A percentile compares a stretch with the other conserved stretches of the same genome.
phyloP scores from a whole-genome alignment of 768 basidiomycete species.

The Trametes meyenii region DNA sequence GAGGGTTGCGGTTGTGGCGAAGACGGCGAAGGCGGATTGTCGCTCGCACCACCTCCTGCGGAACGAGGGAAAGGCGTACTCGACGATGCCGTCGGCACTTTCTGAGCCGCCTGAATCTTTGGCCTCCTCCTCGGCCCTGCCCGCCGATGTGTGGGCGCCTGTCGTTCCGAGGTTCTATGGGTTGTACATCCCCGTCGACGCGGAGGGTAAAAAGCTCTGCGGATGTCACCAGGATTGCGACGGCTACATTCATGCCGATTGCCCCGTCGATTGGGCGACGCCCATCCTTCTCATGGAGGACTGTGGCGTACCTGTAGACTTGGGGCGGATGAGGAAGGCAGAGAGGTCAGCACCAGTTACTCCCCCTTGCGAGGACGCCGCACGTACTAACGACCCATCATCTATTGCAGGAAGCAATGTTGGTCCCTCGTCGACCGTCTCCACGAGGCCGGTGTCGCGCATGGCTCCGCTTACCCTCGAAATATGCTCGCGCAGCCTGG shows the following conservation, averaged over 20 bases:
- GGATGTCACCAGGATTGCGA: slow-evolving; percentile 20
- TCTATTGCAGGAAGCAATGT: slow-evolving; percentile 24
- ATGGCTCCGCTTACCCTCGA: slow-evolving; percentile 43
- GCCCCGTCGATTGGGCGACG: slow-evolving; percentile 26
- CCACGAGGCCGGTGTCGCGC: slow-evolving; percentile 42
- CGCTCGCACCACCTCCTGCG: slow-evolving; percentile 26
- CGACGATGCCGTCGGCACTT: slow-evolving; percentile 49
- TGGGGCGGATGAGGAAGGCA: slow-evolving; percentile 23
- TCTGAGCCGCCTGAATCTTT: slow-evolving; percentile 34
- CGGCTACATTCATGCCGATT: slow-evolving; percentile 21
- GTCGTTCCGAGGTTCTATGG: slow-evolving; percentile 68
- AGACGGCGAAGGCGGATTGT: slow-evolving; percentile 18
- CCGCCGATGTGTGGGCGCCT: slow-evolving; percentile 28
- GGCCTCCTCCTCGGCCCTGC: no score
- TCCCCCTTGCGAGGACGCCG: no score
- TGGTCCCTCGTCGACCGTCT: slow-evolving; percentile 43
- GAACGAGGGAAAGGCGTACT: slow-evolving; percentile 49
- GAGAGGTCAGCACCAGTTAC: slow-evolving; percentile 14
- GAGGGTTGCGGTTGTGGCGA: slow-evolving; percentile 33
- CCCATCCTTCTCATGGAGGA: slow-evolving; percentile 52
- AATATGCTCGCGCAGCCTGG: slow-evolving; percentile 51
- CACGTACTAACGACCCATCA: neutral
- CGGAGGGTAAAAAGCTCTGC: slow-evolving; percentile 7
- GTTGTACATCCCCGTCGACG: slow-evolving; percentile 45
- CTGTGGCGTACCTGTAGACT: slow-evolving; percentile 43